Evolutionary conservation across 345 rosid species (phyloP).

Genomic region (Lepidium aucheri): DNA sequence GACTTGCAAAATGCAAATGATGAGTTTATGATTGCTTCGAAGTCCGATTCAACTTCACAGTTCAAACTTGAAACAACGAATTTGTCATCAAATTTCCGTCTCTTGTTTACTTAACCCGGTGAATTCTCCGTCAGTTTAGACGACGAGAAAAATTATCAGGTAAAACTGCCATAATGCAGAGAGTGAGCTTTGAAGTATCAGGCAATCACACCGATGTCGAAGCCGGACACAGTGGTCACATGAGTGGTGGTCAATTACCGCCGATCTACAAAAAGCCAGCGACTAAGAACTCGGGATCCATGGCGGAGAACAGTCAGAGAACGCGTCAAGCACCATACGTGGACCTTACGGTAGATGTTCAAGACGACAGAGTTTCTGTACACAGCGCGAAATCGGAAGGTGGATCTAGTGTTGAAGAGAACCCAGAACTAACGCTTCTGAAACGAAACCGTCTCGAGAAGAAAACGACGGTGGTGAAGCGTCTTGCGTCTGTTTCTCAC

Average conservation of each 20-base stretch:
- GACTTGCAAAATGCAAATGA: background rate
- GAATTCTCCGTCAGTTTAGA: background rate
- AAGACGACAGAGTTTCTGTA: constrained; percentile 32
- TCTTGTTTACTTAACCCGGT: background rate
- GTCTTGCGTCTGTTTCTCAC: constrained; percentile 52
- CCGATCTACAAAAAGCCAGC: constrained; percentile 35
- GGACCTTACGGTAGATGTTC: constrained; percentile 35
- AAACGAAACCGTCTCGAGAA: constrained; percentile 45
- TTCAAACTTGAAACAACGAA: background rate
- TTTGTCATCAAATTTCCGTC: background rate
- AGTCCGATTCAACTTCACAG: background rate
- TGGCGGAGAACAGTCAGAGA: constrained; percentile 14
- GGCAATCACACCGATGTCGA: constrained; percentile 42
- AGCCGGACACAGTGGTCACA: constrained; percentile 31
- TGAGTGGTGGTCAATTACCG: constrained; percentile 44
- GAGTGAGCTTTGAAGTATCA: constrained; percentile 30
- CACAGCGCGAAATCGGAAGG: constrained; percentile 30
- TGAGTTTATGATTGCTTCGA: background rate
- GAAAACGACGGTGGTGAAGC: constrained; percentile 36
- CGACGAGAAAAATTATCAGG: background rate
- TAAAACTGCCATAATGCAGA: constrained; percentile 4
- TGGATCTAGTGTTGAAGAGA: constrained; percentile 30
- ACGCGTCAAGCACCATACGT: constrained; percentile 15
- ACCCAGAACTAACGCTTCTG: constrained; percentile 34
- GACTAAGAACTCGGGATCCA: constrained; percentile 28